These are phyloP conservation scores for Aspergillus fumigatus DNA, from an alignment of 2,329 filamentous ascomycete species.

Conservation along the genomic window DNA sequence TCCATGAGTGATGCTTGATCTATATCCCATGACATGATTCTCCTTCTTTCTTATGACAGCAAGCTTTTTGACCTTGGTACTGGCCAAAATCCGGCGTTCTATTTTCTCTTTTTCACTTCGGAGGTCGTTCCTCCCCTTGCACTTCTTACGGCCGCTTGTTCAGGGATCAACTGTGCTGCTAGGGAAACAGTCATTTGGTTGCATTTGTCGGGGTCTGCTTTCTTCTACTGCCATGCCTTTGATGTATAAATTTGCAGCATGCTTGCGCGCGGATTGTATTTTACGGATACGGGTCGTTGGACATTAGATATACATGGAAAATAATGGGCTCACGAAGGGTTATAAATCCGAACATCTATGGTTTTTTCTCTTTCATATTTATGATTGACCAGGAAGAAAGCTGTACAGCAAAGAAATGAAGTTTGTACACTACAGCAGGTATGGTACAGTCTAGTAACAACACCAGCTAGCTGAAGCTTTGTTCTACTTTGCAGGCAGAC, in stretches of 20 bases:
- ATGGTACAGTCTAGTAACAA: not conserved
- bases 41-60: not conserved
- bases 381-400: not conserved
- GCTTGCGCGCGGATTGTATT: slow-evolving; percentile 2
- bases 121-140: not conserved
- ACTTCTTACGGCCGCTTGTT: not conserved
- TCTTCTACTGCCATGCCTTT: slow-evolving; percentile 1
- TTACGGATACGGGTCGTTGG: not conserved
- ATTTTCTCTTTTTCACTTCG: slow-evolving; percentile 3
- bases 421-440: not conserved
- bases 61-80: not conserved
- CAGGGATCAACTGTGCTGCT: slow-evolving; percentile 5
- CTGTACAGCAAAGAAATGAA: not conserved
- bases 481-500: slow-evolving; percentile 9
- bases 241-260: not conserved
- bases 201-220: slow-evolving; percentile 11
- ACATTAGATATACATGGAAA: not conserved
- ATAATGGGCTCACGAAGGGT: not conserved
- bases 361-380: not conserved
- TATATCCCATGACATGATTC: slow-evolving; percentile 15
- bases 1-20: slow-evolving; percentile 16
- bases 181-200: slow-evolving; percentile 6
- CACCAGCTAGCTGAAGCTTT: not conserved
- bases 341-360: not conserved
- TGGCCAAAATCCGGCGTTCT: slow-evolving; percentile 1